Evolutionary conservation across 805 yeast genomes (phyloP), one percentile per base, ranked within the genome.

Genomic region (Nakazawaea siamensis): DNA sequence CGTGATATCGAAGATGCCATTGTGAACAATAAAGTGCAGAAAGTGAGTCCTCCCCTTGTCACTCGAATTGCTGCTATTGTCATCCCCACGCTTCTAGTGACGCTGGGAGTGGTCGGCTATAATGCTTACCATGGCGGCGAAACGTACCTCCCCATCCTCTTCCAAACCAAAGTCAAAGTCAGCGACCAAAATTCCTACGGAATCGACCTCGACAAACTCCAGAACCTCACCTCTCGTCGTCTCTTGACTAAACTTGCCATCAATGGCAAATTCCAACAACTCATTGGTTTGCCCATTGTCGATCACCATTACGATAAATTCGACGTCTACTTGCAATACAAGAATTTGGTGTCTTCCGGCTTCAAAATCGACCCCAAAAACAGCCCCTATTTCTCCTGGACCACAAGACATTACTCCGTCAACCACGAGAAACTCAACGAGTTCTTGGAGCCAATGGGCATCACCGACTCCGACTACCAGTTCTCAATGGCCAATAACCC

Each of bases 211-310:
- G 58, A 55, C 4, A 41, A 46, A 34, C 38, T 59, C 18, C 41
- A 50, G 23, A 39, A 40, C 5, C 41, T 42, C 13, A 46, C 58
- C 2, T 49, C 43, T 33, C 47, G 44, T 18, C 44, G 48, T 7
- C 32, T 58, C 4, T 33, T 51, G 18, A 43, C 47, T 16, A 50
- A 52, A 39, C 37, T 58, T n/a, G 49, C 57, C 5, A 47, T 58
- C 45, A 54, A 55, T 38, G 43, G 42, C 21, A 41, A 45, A 14
- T 44, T 59, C n/a, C 49, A 48, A 26, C 33, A 43, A 17, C 38
- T 35, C 14, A 45, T 57, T 27, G 63, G 62, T 0, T 43, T 57
- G 6, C 64, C 64, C 4, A 42, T 59, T 14, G 40, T 43, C 14
- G 35, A 57, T 18, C 55, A 57, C 0, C 46, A 42, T 2, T 43